Evolutionary conservation across 2,329 filamentous ascomycete species (phyloP).

Genomic region (Apiospora kogelbergensis): DNA sequence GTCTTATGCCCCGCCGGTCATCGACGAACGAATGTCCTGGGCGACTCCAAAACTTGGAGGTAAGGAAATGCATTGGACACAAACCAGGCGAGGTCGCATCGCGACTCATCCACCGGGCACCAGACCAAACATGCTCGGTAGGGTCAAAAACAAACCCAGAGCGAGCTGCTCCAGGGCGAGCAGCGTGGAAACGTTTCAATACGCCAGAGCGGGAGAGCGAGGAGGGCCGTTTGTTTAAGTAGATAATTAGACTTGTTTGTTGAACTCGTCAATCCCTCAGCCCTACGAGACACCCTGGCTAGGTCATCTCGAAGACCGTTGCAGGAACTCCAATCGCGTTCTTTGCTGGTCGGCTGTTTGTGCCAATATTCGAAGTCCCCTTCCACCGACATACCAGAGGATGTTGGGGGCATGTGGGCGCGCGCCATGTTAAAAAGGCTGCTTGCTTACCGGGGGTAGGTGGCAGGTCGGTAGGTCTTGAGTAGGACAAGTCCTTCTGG

Average conservation of each 20-base stretch:
- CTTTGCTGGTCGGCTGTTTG: not conserved
- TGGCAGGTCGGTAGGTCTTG: not conserved
- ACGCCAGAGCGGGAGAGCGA: not conserved
- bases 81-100: not conserved
- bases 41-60: conserved; percentile 1
- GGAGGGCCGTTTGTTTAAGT: not conserved
- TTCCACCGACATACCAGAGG: not conserved
- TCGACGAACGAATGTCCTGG: conserved; percentile 14
- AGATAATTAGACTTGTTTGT: not conserved
- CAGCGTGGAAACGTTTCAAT: too few relatives aligned
- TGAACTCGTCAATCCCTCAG: not conserved
- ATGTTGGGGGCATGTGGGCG: not conserved
- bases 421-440: not conserved
- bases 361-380: not conserved
- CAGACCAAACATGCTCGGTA: not conserved
- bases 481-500: not conserved
- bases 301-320: not conserved
- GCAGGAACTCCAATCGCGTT: not conserved
- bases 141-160: not conserved
- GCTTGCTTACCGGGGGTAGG: not conserved
- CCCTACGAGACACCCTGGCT: conserved; percentile 2
- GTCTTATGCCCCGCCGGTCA: conserved; percentile 10
- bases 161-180: not conserved
- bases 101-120: not conserved
- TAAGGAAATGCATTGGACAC: not conserved